A percentile compares a stretch with the other conserved stretches of the same genome.
These are phyloP conservation scores for Oryza rufipogon DNA, from an alignment of 176 grass and related monocot species.

Conservation along the genomic window DNA sequence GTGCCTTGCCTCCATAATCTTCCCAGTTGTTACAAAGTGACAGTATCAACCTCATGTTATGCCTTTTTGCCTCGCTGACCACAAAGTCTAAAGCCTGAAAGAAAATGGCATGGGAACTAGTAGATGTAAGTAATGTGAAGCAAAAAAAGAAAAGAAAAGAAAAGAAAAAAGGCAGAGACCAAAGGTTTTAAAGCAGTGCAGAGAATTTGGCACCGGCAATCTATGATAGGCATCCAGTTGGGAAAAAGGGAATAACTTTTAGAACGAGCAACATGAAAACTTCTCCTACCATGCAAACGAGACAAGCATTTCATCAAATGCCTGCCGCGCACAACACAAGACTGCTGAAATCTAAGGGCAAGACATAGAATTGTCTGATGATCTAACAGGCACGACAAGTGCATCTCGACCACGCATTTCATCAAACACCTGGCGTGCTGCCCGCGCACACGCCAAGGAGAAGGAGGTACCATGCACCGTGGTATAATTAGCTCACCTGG, in stretches of 20 bases:
- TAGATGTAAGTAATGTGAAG: not conserved
- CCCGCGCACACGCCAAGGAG: not conserved
- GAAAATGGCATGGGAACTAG: not conserved
- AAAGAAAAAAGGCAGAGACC: not conserved
- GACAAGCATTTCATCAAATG: not conserved
- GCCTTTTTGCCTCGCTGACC: slow-evolving; percentile 68
- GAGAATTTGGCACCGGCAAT: not conserved
- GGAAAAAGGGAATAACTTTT: too few relatives aligned
- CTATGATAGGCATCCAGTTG: too few relatives aligned
- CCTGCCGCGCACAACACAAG: not conserved
- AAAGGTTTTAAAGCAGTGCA: not conserved
- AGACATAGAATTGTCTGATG: too few relatives aligned
- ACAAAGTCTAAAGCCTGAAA: slow-evolving; percentile 68
- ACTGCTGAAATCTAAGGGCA: not conserved
- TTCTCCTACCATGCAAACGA: not conserved
- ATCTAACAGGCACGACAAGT: not conserved
- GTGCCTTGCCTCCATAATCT: slow-evolving; percentile 82
- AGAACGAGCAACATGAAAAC: too few relatives aligned
- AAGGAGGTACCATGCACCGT: too few relatives aligned
- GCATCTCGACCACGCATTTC: slow-evolving; percentile 23
- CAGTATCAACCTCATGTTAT: slow-evolving; percentile 54
- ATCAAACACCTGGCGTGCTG: slow-evolving; percentile 9
- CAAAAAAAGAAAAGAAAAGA: too few relatives aligned
- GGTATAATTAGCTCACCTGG: slow-evolving; percentile 33
- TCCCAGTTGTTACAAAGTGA: slow-evolving; percentile 69